Evolutionary conservation across 2,329 filamentous ascomycete genomes (phyloP), one percentile per base, ranked within the genome.

Genomic region (Sclerotinia minor): DNA sequence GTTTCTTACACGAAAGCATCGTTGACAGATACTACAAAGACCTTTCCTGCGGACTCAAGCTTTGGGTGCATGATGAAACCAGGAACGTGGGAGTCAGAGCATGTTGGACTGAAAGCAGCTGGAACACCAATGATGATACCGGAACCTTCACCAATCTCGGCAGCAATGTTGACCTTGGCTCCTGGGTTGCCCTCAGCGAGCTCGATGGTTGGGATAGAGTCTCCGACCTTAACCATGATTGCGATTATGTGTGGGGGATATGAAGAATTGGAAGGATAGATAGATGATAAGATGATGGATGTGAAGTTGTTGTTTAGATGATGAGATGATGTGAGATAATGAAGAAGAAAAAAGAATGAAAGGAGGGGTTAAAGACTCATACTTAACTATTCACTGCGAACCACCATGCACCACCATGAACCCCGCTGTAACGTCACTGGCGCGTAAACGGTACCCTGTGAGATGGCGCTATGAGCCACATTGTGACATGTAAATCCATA

Each of bases 21-120:
- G 77, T 97, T 98, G 77, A 97, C 93, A 17, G 91, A 88, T 63
- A 98, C 88, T 54, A 98, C 92, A 76, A 96, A 96, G 63, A 97
- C 91, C 75, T 90, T 85, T 60, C 92, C 93, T 44, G 91, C 92
- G 70, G 89, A 83, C 81, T 91, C 91, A 73, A 96, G 84, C 78
- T 89, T 87, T 67, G 89, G 84, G 77, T 92, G 90, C 76, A 87
- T 87, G 79, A 97, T 89, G 81, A 92, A 98, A 68, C 91, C 91
- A 0, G 94, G 94, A 58, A 98, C 84, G 78, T 98, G 94, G 57
- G 81, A 82, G 72, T 85, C 83, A 32, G 86, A 88, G 81, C 88
- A 91, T 6, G 83, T 80, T 35, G 88, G 87, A 82, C 84, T 86
- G 80, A 92, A 94, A 67, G 91, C 91, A 58, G 90, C 92, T 2